Percentiles rank a stretch among this genome's conserved stretches.
phyloP scores from a whole-genome alignment of 2,329 filamentous ascomycete genomes.

The Fusarium pseudoanthophilum region DNA sequence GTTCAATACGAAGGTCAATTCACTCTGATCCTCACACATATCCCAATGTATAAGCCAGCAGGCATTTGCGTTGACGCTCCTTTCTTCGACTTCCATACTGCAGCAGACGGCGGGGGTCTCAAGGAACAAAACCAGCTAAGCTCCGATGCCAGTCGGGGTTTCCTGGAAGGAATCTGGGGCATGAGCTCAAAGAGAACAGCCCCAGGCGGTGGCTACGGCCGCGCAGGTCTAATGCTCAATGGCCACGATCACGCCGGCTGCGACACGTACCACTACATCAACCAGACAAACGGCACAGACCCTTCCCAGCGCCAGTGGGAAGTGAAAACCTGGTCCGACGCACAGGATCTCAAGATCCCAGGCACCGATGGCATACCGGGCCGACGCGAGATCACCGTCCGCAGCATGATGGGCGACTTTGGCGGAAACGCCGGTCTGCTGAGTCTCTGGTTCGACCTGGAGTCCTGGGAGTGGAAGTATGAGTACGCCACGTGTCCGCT shows the following conservation, averaged over 20 bases:
- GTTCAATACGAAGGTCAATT: slow-evolving; percentile 73
- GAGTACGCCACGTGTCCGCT: slow-evolving; percentile 82
- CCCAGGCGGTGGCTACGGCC: slow-evolving; percentile 70
- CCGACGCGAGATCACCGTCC: slow-evolving; percentile 88
- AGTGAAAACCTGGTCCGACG: slow-evolving; percentile 59
- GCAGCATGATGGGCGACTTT: slow-evolving; percentile 98
- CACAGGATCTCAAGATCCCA: slow-evolving; percentile 54
- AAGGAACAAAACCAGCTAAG: slow-evolving; percentile 93
- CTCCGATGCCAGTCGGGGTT: slow-evolving; percentile 73
- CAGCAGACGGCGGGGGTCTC: slow-evolving; percentile 75
- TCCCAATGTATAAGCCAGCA: slow-evolving; percentile 85
- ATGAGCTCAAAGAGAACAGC: slow-evolving; percentile 72
- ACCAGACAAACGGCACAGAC: slow-evolving; percentile 63
- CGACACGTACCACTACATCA: slow-evolving; percentile 85
- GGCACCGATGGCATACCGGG: slow-evolving; percentile 64
- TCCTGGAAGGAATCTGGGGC: slow-evolving; percentile 88
- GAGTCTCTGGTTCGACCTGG: slow-evolving; percentile 87
- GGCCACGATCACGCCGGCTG: slow-evolving; percentile 97
- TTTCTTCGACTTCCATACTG: slow-evolving; percentile 80
- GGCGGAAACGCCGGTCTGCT: slow-evolving; percentile 91
- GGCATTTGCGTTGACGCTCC: slow-evolving; percentile 88
- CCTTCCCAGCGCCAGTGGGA: slow-evolving; percentile 61
- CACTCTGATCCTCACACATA: slow-evolving; percentile 89
- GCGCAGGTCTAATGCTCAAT: slow-evolving; percentile 83
- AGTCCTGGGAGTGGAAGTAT: slow-evolving; percentile 79